phyloP scores from a whole-genome alignment of 2,329 filamentous ascomycete species.

The Exophiala dermatitidis region DNA sequence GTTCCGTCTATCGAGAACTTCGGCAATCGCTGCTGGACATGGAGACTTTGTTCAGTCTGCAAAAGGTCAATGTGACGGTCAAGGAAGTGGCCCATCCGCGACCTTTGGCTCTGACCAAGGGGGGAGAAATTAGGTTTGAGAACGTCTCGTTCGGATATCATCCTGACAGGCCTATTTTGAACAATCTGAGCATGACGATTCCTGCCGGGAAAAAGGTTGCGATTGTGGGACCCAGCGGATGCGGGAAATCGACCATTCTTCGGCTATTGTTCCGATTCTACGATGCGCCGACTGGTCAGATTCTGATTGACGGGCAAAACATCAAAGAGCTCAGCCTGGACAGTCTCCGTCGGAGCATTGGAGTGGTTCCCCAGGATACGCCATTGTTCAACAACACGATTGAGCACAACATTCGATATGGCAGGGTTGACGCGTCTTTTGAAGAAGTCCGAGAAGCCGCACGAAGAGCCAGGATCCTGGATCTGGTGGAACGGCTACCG shows the following conservation, averaged over 20 bases:
- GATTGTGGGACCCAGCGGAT: conserved; percentile 88
- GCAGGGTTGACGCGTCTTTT: conserved; percentile 65
- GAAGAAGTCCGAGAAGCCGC: conserved; percentile 72
- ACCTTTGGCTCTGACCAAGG: conserved; percentile 62
- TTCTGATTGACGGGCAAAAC: conserved; percentile 89
- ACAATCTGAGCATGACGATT: conserved; percentile 77
- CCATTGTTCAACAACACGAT: conserved; percentile 96
- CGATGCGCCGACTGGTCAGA: conserved; percentile 75
- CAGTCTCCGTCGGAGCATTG: conserved; percentile 75
- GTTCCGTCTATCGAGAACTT: conserved; percentile 94
- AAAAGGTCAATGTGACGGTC: conserved; percentile 89
- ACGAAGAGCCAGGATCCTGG: conserved; percentile 73
- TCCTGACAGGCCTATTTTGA: conserved; percentile 76
- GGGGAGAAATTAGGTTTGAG: conserved; percentile 88
- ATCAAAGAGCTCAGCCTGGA: conserved; percentile 75
- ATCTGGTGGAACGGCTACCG: conserved; percentile 69
- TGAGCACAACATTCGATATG: conserved; percentile 91
- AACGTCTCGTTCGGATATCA: conserved; percentile 94
- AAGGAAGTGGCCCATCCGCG: conserved; percentile 69
- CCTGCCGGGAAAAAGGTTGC: conserved; percentile 94
- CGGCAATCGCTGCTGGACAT: conserved; percentile 93
- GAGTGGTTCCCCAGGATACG: conserved; percentile 94
- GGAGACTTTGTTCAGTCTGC: conserved; percentile 95
- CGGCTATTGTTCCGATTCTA: conserved; percentile 91
- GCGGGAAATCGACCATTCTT: conserved; percentile 90